Evolutionary conservation across 345 rosid species (phyloP).

Genomic region (Eucalyptus guilfoylei): DNA sequence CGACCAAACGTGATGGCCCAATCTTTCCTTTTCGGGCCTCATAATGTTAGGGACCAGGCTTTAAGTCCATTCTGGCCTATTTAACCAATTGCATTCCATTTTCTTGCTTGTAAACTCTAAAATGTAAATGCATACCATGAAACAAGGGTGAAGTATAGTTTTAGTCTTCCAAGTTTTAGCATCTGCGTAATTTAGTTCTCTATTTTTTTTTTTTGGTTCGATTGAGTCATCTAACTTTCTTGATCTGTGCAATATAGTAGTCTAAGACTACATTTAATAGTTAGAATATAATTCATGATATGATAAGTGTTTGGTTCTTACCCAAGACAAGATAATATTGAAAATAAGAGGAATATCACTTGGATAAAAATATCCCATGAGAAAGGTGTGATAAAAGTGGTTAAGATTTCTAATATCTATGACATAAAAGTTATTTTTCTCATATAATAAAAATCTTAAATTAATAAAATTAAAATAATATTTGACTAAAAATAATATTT

Average conservation of each 20-base stretch:
- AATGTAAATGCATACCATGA: not conserved
- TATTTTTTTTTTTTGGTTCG: not conserved
- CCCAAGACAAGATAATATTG: no score
- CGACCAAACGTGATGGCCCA: not conserved
- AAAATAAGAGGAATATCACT: no score
- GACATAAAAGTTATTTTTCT: no score
- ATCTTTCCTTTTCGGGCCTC: not conserved
- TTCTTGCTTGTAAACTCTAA: not conserved
- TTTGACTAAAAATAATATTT: no score
- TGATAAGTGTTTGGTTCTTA: no score
- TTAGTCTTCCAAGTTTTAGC: not conserved
- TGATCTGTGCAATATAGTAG: not conserved
- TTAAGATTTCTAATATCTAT: no score
- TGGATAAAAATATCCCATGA: no score
- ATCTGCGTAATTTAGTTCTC: not conserved
- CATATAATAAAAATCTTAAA: no score
- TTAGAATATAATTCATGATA: no score
- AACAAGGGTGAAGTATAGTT: not conserved
- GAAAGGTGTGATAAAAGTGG: no score
- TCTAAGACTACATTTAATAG: not conserved
- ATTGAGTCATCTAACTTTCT: not conserved
- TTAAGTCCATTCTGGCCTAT: not conserved
- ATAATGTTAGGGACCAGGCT: not conserved
- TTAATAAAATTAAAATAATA: no score
- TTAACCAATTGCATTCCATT: not conserved